Conservation (phyloP, 2,329 filamentous ascomycete species). For the Hypomyces rosellus region DNA sequence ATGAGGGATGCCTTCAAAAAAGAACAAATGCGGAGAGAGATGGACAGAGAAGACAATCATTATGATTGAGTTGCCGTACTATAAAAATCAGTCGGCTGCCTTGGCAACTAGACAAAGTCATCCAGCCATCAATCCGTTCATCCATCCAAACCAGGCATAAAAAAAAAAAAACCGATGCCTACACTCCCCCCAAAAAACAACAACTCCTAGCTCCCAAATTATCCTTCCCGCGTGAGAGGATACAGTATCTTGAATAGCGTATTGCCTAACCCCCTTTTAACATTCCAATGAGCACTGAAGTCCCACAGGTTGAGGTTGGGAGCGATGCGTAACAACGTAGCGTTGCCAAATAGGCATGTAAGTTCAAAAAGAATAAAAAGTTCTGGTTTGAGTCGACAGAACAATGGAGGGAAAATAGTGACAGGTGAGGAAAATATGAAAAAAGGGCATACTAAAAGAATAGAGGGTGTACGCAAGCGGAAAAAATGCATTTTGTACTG, state of each 20-base stretch:
- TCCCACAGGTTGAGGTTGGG: no score
- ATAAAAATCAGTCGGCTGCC: conserved; percentile 6
- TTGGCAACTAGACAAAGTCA: conserved; percentile 1
- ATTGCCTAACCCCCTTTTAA: background rate
- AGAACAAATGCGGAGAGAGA: background rate
- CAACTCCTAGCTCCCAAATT: conserved; percentile 5
- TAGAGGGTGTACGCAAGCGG: background rate
- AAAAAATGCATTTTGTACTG: conserved; percentile 21
- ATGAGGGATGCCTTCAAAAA: background rate
- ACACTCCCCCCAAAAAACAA: conserved; percentile 4
- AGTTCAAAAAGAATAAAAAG: conserved; percentile 5
- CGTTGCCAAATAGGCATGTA: conserved; percentile 3
- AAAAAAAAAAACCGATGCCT: conserved; percentile 2
- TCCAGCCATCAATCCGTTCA: conserved; percentile 9
- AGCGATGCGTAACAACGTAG: no score
- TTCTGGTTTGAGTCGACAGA: background rate
- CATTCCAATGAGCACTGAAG: background rate
- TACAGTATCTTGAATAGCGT: conserved; percentile 1
- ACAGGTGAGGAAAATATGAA: background rate
- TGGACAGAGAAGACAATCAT: conserved; percentile 1
- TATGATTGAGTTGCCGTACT: conserved; percentile 9
- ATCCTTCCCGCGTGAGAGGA: conserved; percentile 1
- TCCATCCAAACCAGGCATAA: conserved; percentile 3
- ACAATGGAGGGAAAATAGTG: background rate
- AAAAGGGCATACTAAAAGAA: conserved; percentile 4